A percentile compares a stretch with the other conserved stretches of the same genome.
phyloP scores from a whole-genome alignment of 768 basidiomycete species.

The Boletus pseudopeckii region DNA sequence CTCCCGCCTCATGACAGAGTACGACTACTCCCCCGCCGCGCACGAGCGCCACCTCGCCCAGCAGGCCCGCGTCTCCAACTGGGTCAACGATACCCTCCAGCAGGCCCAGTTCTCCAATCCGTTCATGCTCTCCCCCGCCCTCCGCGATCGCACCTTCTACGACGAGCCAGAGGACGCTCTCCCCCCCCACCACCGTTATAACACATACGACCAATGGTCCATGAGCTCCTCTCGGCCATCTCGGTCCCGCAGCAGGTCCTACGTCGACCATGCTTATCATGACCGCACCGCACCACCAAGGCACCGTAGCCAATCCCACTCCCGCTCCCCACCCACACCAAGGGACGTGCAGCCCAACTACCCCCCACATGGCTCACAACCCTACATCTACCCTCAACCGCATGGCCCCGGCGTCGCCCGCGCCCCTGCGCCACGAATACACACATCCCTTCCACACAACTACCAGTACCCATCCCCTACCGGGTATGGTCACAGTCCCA shows the following conservation, averaged over 20 bases:
- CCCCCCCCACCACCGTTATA: background rate
- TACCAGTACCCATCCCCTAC: constrained; percentile 17
- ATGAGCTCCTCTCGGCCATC: constrained; percentile 23
- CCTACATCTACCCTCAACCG: constrained; percentile 18
- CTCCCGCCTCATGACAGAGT: constrained; percentile 48
- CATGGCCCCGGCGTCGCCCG: constrained; percentile 3
- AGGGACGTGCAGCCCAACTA: constrained; percentile 20
- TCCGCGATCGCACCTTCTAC: constrained; percentile 32
- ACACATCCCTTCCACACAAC: constrained; percentile 18
- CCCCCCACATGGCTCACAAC: constrained; percentile 5
- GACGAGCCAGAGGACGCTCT: constrained; percentile 7
- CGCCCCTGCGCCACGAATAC: constrained; percentile 13
- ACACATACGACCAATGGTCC: constrained; percentile 19
- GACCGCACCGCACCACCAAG: constrained; percentile 17
- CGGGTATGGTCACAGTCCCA: constrained; percentile 9
- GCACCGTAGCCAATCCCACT: constrained; percentile 25
- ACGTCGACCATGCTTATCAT: constrained; percentile 19
- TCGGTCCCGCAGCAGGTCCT: constrained; percentile 21
- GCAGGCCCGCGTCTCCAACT: constrained; percentile 47
- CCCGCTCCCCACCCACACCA: constrained; percentile 19
- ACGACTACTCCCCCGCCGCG: constrained; percentile 59
- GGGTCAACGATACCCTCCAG: constrained; percentile 43
- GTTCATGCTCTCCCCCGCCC: constrained; percentile 28
- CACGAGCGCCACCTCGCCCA: constrained; percentile 44
- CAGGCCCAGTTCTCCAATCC: constrained; percentile 31